Conservation (phyloP, 202 grass and related monocot genomes). For the Schoenoplectus tabernaemontani region DNA sequence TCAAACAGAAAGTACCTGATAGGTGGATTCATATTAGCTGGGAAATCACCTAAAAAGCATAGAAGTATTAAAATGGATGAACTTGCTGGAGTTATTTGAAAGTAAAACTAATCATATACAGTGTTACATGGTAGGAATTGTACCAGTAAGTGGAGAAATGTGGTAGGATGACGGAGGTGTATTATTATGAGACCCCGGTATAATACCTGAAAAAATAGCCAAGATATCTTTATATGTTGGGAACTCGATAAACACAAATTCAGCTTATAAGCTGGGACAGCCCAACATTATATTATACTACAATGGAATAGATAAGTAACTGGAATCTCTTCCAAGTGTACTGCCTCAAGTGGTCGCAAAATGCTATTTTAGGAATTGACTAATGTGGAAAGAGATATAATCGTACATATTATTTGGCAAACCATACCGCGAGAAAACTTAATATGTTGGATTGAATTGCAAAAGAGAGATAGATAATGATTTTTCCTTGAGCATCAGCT, state of each 20-base stretch:
- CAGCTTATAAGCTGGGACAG: no score
- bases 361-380: background rate
- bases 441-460: background rate
- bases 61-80: background rate
- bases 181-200: background rate
- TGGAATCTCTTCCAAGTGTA: background rate
- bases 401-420: background rate
- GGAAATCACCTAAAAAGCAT: slow-evolving; percentile 3
- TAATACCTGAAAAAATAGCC: background rate
- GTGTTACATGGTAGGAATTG: background rate
- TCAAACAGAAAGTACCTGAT: slow-evolving; percentile 3
- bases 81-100: background rate
- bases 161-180: background rate
- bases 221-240: no score
- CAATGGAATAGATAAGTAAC: background rate
- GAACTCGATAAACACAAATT: no score
- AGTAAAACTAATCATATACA: background rate
- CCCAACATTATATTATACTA: background rate
- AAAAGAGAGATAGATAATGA: background rate
- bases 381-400: background rate
- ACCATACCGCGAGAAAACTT: background rate
- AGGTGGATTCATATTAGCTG: slow-evolving; percentile 18
- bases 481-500: background rate
- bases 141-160: slow-evolving; percentile 12
- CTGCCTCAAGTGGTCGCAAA: background rate